These are phyloP conservation scores for Penicillium freii DNA, from an alignment of 2,329 filamentous ascomycete genomes.

Conservation along the genomic window DNA sequence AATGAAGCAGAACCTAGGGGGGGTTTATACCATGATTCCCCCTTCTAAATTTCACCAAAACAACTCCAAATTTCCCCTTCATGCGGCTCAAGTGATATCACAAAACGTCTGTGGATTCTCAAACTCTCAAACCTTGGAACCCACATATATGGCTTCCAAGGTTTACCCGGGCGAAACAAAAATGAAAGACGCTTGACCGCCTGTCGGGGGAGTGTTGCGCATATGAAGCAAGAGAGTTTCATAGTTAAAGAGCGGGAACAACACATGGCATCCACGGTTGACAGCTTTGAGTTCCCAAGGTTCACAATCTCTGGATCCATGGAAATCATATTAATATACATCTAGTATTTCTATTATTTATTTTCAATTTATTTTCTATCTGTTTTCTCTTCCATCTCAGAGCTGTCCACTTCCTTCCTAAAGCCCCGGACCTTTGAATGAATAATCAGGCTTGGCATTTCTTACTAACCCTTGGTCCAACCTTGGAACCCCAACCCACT, in stretches of 20 bases:
- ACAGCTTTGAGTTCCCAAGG: neutral
- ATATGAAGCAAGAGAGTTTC: slow-evolving; percentile 7
- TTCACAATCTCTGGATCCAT: neutral
- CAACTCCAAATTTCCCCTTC: neutral
- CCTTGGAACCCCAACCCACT: slow-evolving; percentile 9
- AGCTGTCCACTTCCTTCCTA: no score
- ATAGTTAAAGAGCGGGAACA: neutral
- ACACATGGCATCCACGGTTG: slow-evolving; percentile 4
- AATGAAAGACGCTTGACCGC: neutral
- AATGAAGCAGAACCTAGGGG: no score
- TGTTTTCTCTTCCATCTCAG: neutral
- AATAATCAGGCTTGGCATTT: neutral
- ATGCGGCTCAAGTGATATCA: slow-evolving; percentile 1
- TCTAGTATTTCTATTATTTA: neutral
- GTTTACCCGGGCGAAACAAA: neutral
- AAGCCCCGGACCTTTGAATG: neutral
- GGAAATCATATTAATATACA: neutral
- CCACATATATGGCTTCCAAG: no score
- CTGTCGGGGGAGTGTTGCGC: neutral
- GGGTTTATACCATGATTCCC: no score
- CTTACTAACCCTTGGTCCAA: slow-evolving; percentile 6
- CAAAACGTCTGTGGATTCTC: neutral
- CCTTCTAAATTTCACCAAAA: neutral
- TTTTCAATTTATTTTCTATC: no score
- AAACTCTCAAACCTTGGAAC: no score